Evolutionary conservation across 257 asterid species (phyloP).

Genomic region (Paulownia fortunei): DNA sequence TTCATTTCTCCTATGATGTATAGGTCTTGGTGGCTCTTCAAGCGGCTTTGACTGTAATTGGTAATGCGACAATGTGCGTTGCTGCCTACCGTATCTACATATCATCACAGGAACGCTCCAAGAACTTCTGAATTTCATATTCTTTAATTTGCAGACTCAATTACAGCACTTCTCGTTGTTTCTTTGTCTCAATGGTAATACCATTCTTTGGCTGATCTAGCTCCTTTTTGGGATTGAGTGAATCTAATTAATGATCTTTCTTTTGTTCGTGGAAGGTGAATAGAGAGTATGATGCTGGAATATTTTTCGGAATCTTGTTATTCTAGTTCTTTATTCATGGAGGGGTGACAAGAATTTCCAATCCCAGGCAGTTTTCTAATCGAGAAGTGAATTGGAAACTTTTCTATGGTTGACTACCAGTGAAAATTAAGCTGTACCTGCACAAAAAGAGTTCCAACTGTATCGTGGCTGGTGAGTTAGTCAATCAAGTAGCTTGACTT

Average conservation of each 20-base stretch:
- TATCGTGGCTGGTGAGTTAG: slow-evolving; percentile 43
- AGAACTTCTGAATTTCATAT: slow-evolving; percentile 36
- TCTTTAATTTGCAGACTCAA: not conserved
- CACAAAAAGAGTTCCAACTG: slow-evolving; percentile 15
- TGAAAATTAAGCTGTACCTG: slow-evolving; percentile 5
- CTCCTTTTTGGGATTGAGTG: not conserved
- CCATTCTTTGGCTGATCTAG: not conserved
- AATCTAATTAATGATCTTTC: not conserved
- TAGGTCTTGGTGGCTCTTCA: slow-evolving; percentile 92
- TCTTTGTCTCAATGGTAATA: slow-evolving; percentile 29
- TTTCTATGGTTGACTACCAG: slow-evolving; percentile 7
- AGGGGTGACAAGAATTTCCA: not conserved
- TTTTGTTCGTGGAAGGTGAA: not conserved
- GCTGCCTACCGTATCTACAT: slow-evolving; percentile 90
- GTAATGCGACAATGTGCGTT: slow-evolving; percentile 86
- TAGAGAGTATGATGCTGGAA: not conserved
- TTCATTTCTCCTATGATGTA: slow-evolving; percentile 8
- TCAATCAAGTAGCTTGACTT: slow-evolving; percentile 42
- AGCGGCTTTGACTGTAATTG: slow-evolving; percentile 93
- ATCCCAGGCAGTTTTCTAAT: not conserved
- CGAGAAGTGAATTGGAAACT: slow-evolving; percentile 3
- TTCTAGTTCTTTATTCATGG: not conserved
- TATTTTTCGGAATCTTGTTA: not conserved
- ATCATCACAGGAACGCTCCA: slow-evolving; percentile 62
- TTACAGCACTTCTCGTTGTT: not conserved